Conservation (phyloP, 768 basidiomycete species). For the Boletus sp. region DNA sequence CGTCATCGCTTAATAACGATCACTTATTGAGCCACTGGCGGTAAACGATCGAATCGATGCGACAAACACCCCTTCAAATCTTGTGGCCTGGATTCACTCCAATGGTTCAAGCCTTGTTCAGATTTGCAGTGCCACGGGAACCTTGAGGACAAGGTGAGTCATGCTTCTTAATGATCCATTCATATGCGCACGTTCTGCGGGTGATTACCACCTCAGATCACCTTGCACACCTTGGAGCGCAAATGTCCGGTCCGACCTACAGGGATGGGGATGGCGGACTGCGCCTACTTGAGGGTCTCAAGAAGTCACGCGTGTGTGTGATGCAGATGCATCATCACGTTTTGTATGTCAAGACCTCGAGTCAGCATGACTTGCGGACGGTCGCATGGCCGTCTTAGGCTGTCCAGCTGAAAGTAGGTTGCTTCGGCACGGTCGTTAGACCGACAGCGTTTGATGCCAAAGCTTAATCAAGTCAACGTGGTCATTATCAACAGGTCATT, state of each 20-base stretch:
- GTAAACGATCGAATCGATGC: constrained; percentile 9
- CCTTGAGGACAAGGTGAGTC: constrained; percentile 21
- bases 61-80: background rate
- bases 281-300: background rate
- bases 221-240: background rate
- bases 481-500: background rate
- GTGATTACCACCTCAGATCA: background rate
- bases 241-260: background rate
- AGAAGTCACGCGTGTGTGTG: background rate
- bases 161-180: background rate
- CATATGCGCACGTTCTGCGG: background rate
- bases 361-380: background rate
- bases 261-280: background rate
- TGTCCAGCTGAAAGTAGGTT: background rate
- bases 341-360: background rate
- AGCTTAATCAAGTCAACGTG: background rate
- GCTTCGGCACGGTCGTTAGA: background rate
- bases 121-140: background rate
- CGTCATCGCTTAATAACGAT: background rate
- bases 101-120: background rate
- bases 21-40: background rate
- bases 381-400: background rate
- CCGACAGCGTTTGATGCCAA: background rate
- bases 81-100: background rate
- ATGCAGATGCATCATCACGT: background rate